A percentile compares a stretch with the other conserved stretches of the same genome.
Conservation (phyloP, 2,329 filamentous ascomycete species). For the Fusarium pseudonygamai region DNA sequence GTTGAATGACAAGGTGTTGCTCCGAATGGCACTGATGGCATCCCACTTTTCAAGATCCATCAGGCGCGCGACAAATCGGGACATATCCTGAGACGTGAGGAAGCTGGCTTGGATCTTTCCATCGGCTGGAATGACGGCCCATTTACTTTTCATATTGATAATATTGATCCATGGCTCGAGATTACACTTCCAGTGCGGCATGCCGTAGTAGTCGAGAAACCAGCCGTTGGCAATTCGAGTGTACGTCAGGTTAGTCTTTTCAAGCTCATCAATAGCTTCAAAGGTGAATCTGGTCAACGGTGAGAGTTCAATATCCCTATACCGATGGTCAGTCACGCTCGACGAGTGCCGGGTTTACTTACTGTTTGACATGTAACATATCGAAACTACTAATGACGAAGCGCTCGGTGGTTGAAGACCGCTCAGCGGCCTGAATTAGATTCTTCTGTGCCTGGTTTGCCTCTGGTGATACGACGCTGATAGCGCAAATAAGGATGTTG, state of each 20-base stretch:
- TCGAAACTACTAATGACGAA: constrained; percentile 39
- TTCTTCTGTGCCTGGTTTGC: constrained; percentile 31
- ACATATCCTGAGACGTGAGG: constrained; percentile 37
- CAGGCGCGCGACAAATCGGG: constrained; percentile 19
- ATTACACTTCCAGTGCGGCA: constrained; percentile 33
- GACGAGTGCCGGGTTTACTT: rapidly evolving
- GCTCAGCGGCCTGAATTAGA: constrained; percentile 25
- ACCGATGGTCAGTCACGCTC: rapidly evolving
- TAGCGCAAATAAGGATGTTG: constrained; percentile 32
- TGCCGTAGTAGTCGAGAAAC: constrained; percentile 43
- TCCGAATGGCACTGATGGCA: constrained; percentile 12
- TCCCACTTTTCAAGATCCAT: constrained; percentile 30
- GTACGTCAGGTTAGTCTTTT: constrained; percentile 7
- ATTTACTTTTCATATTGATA: constrained; percentile 37
- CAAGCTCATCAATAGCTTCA: constrained; percentile 29
- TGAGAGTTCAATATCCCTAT: constrained; percentile 28
- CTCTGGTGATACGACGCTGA: constrained; percentile 25
- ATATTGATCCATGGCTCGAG: constrained; percentile 40
- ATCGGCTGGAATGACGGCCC: constrained; percentile 32
- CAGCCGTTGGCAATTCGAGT: constrained; percentile 37
- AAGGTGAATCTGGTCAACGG: constrained; percentile 37
- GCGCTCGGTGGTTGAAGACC: constrained; percentile 2
- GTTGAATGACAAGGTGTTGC: constrained; percentile 19
- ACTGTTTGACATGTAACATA: constrained; percentile 36
- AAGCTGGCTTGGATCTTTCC: constrained; percentile 24